Percentiles rank a stretch among this genome's conserved stretches.
Evolutionary conservation across 2,329 filamentous ascomycete genomes (phyloP).

Genomic region (Penicillium sp.): DNA sequence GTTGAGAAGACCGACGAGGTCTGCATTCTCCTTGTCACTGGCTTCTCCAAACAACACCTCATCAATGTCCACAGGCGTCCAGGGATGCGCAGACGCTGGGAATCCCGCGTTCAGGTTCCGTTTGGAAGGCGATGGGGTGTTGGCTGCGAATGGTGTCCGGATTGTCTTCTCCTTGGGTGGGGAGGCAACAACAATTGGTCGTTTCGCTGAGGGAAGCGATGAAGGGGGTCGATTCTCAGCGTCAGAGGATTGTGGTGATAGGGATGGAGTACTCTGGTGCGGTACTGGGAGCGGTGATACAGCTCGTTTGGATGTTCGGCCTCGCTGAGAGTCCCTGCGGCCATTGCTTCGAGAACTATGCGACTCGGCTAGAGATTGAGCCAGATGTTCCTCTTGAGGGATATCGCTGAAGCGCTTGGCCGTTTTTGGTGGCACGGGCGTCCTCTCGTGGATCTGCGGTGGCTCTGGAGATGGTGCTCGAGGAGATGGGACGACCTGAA

Average conservation of each 20-base stretch:
- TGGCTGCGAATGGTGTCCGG: slow-evolving; percentile 51
- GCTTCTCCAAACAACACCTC: slow-evolving; percentile 54
- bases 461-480: slow-evolving; percentile 26
- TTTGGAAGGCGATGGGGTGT: slow-evolving; percentile 66
- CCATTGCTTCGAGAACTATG: slow-evolving; percentile 27
- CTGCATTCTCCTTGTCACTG: slow-evolving; percentile 57
- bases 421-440: slow-evolving; percentile 44
- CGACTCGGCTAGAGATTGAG: slow-evolving; percentile 39
- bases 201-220: slow-evolving; percentile 61
- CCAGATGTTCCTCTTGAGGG: slow-evolving; percentile 43
- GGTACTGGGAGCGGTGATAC: slow-evolving; percentile 38
- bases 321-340: slow-evolving; percentile 18
- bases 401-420: slow-evolving; percentile 47
- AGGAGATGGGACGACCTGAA: slow-evolving; percentile 30
- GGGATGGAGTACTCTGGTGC: slow-evolving; percentile 62
- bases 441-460: slow-evolving; percentile 30
- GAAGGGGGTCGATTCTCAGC: slow-evolving; percentile 80
- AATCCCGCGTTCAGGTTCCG: slow-evolving; percentile 58
- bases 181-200: slow-evolving; percentile 40
- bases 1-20: slow-evolving; percentile 57
- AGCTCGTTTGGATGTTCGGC: slow-evolving; percentile 19
- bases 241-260: slow-evolving; percentile 77
- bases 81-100: slow-evolving; percentile 64
- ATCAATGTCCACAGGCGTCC: slow-evolving; percentile 80
- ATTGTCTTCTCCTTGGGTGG: slow-evolving; percentile 45